phyloP scores from a whole-genome alignment of 2,329 filamentous ascomycete genomes.

The Diaporthe humulicola region DNA sequence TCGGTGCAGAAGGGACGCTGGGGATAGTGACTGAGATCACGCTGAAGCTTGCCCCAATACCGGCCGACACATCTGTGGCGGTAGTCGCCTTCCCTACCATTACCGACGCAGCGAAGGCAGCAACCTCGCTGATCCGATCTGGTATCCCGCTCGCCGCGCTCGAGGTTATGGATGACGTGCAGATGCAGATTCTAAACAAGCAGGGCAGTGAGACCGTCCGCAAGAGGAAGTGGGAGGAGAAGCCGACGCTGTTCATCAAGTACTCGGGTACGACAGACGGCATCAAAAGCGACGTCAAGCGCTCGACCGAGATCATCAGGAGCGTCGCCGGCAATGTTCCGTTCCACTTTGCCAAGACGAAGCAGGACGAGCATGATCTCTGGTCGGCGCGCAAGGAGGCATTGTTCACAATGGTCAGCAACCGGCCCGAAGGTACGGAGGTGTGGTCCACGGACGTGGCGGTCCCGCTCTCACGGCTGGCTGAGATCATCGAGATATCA shows the following conservation, averaged over 20 bases:
- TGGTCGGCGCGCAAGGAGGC: conserved; percentile 84
- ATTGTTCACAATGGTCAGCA: conserved; percentile 79
- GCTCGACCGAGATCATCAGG: conserved; percentile 71
- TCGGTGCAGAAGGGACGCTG: conserved; percentile 79
- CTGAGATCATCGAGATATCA: conserved; percentile 78
- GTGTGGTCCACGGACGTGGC: conserved; percentile 88
- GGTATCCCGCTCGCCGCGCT: conserved; percentile 77
- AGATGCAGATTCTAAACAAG: conserved; percentile 77
- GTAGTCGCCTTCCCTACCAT: conserved; percentile 72
- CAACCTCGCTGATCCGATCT: conserved; percentile 72
- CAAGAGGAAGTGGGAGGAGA: conserved; percentile 72
- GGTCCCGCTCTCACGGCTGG: conserved; percentile 78
- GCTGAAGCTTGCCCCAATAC: conserved; percentile 75
- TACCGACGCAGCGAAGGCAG: conserved; percentile 72
- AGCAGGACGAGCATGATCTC: conserved; percentile 75
- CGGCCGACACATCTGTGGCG: conserved; percentile 74
- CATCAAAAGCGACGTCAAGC: conserved; percentile 73
- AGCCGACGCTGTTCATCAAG: conserved; percentile 81
- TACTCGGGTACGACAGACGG: conserved; percentile 75
- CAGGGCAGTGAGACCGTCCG: conserved; percentile 70
- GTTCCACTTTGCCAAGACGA: conserved; percentile 77
- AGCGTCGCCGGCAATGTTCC: conserved; percentile 64
- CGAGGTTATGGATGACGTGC: conserved; percentile 73
- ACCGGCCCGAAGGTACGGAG: conserved; percentile 69
- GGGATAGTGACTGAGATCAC: conserved; percentile 80